Evolutionary conservation across 1,284 basidiomycete species (phyloP), one percentile per base, ranked within the genome.

Genomic region (Athelia psychrophila): DNA sequence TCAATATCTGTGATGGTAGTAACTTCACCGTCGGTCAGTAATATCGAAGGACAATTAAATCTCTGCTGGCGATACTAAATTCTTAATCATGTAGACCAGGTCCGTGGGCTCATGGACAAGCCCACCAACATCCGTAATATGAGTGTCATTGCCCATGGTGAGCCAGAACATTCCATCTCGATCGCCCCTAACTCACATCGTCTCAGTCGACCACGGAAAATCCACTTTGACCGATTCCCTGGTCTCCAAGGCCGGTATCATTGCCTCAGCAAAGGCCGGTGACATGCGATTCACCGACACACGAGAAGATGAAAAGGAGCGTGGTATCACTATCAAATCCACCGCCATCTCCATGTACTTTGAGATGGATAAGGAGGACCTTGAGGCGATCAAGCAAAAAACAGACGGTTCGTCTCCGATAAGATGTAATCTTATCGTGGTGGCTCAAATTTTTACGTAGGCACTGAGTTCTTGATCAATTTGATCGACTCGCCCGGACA

Each of bases 321-420:
- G 97, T 79, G 97, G 97, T 83, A 99, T 99, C 68, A 99, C 97
- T 56, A 99, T 99, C 81, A 99, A 99, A 80, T 99, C 97, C 47
- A 99, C 97, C 46, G 97, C 96, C 69, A 98, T 99, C 73, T 98
- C 97, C 56, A 99, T 99, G 97, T 98, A 97, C 80, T 99, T 99
- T 73, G 88, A 94, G 78, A 83, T 99, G 68, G 73, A 81, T 70
- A 94, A 97, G 81, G 95, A 98, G 18, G 91, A 96, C 58, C 66
- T 96, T 44, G 64, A 69, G 18, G 79, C 88, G 57, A 88, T 99
- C 73, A 90, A 93, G 75, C 95, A 99, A 80, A 92, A 96, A 78
- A 96, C 93, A 44, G 84, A 88, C 3, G 95, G 94, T 89, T 61
- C 50, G 72, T 66, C 18, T 47, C 16, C 27, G 27, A 30, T 30